These are phyloP conservation scores for Lindgomyces ingoldianus DNA, from an alignment of 495 filamentous ascomycete species.

Conservation along the genomic window DNA sequence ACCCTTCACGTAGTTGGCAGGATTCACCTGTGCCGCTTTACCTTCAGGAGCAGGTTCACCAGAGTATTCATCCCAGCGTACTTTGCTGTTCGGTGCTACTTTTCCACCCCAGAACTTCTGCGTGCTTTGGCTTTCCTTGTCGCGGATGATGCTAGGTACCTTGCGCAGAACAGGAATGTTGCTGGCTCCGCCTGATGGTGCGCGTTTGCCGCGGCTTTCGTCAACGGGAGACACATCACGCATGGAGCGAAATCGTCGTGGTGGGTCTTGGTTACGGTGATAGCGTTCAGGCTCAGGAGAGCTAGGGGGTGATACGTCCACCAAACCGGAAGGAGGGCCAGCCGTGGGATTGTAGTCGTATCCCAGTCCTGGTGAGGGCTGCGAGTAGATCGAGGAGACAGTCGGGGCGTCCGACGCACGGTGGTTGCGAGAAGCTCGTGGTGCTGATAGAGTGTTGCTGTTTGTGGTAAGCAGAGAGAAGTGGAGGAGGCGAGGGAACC, in stretches of 20 bases:
- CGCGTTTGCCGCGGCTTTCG: constrained; percentile 13
- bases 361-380: constrained; percentile 41
- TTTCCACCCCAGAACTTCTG: constrained; percentile 36
- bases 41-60: constrained; percentile 52
- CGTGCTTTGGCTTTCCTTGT: background rate
- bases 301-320: constrained; percentile 37
- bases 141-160: constrained; percentile 1
- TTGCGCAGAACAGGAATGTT: constrained; percentile 38
- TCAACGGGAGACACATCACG: constrained; percentile 39
- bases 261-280: constrained; percentile 6
- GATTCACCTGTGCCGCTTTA: constrained; percentile 38
- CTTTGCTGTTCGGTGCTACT: constrained; percentile 32
- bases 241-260: constrained; percentile 33
- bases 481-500: background rate
- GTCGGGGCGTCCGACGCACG: constrained; percentile 43
- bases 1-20: constrained; percentile 28
- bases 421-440: constrained; percentile 15
- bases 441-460: constrained; percentile 25
- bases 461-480: background rate
- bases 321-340: background rate
- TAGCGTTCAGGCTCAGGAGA: constrained; percentile 29
- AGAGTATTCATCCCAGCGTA: constrained; percentile 55
- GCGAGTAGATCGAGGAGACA: constrained; percentile 50
- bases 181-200: constrained; percentile 6
- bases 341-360: constrained; percentile 12